Conservation (phyloP, 345 rosid species). For the Citrus sinensis region DVS_A1.0 CM039165.1:8918501-8919000, state of each 20-base stretch:
- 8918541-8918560: constrained; percentile 18
- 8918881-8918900: background rate
- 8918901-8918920: no score
- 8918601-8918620: background rate
- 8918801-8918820: background rate
- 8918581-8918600: constrained; percentile 4
- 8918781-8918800: background rate
- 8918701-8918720: constrained; percentile 16
- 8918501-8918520: background rate
- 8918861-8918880: background rate
- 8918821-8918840: background rate
- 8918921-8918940: no score
- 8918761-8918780: background rate
- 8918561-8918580: constrained; percentile 1
- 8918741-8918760: constrained; percentile 2
- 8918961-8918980: no score
- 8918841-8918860: background rate
- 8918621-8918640: constrained; percentile 1
- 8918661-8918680: background rate
- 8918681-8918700: background rate
- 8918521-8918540: constrained; percentile 14
- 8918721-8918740: constrained; percentile 15
- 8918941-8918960: no score
- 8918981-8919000: no score
- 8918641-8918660: background rate